phyloP scores from a whole-genome alignment of 1,284 basidiomycete genomes.

The Afroboletus lepidellus region DNA sequence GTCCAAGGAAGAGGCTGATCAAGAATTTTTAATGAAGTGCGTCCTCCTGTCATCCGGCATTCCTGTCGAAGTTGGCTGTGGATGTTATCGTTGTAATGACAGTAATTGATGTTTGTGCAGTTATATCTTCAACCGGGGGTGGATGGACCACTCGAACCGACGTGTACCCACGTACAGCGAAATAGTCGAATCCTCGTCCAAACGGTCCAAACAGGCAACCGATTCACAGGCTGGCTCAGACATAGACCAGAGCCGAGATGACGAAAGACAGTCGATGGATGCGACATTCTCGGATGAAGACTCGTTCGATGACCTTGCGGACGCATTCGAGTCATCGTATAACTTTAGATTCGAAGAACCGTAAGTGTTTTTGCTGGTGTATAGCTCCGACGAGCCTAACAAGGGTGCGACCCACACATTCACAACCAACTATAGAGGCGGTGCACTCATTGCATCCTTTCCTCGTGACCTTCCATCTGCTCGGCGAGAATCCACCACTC shows the following conservation, averaged over 20 bases:
- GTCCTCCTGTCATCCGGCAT: conserved; percentile 29
- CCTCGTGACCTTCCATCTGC: conserved; percentile 76
- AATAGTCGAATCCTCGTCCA: conserved; percentile 47
- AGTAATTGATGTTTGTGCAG: conserved; percentile 40
- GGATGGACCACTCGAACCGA: conserved; percentile 78
- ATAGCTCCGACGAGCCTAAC: background rate
- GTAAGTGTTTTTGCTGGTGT: conserved; percentile 44
- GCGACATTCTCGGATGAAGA: conserved; percentile 42
- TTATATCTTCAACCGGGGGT: conserved; percentile 93
- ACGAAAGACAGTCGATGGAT: conserved; percentile 32
- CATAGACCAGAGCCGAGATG: conserved; percentile 21
- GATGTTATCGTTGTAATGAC: background rate
- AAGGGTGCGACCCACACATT: no score
- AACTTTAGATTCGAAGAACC: conserved; percentile 95
- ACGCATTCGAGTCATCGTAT: conserved; percentile 80
- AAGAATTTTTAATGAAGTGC: conserved; percentile 90
- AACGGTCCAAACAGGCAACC: conserved; percentile 29
- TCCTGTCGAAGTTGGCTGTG: background rate
- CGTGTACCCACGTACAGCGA: conserved; percentile 84
- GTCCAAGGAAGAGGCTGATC: conserved; percentile 62
- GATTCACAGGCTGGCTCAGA: conserved; percentile 26
- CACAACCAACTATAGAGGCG: conserved; percentile 68
- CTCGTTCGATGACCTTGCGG: conserved; percentile 71
- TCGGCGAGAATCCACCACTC: conserved; percentile 74
- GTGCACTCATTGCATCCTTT: conserved; percentile 72